phyloP scores from a whole-genome alignment of 345 rosid species.

The Noccaea bulbosa region DNA sequence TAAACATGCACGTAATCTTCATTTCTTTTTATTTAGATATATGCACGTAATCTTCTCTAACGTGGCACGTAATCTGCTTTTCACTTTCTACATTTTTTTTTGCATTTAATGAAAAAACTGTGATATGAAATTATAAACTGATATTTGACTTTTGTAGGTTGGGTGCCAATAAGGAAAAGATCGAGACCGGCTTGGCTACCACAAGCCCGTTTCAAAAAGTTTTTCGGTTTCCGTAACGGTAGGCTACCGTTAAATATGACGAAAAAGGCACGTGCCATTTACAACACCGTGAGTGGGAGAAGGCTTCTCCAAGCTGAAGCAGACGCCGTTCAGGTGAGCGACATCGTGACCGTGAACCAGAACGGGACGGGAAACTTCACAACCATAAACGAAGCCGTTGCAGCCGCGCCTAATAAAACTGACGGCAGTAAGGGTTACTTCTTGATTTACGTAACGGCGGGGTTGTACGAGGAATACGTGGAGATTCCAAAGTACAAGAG shows the following conservation, averaged over 20 bases:
- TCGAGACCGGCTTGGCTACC: conserved; percentile 43
- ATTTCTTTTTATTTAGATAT: background rate
- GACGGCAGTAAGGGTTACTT: conserved; percentile 63
- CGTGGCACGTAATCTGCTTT: conserved; percentile 21
- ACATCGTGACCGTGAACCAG: conserved; percentile 66
- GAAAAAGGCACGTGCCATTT: conserved; percentile 48
- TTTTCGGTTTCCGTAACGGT: conserved; percentile 43
- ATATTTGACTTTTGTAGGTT: conserved; percentile 14
- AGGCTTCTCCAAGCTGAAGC: conserved; percentile 56
- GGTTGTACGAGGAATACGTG: conserved; percentile 79
- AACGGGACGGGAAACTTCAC: conserved; percentile 80
- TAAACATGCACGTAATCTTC: conserved; percentile 31
- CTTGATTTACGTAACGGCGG: conserved; percentile 74
- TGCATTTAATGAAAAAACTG: background rate
- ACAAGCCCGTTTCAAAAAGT: conserved; percentile 46
- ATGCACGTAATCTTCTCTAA: conserved; percentile 25
- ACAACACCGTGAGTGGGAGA: conserved; percentile 56
- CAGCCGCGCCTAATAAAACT: conserved; percentile 74
- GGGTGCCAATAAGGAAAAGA: conserved; percentile 41
- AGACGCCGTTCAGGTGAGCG: conserved; percentile 50
- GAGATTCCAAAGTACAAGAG: conserved; percentile 67
- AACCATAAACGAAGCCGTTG: conserved; percentile 70
- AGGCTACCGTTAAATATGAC: conserved; percentile 72
- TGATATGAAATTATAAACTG: background rate
- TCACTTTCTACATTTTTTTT: conserved; percentile 1